Evolutionary conservation across 2,329 filamentous ascomycete genomes (phyloP).

Genomic region (Pyrenochaeta sp.): DNA sequence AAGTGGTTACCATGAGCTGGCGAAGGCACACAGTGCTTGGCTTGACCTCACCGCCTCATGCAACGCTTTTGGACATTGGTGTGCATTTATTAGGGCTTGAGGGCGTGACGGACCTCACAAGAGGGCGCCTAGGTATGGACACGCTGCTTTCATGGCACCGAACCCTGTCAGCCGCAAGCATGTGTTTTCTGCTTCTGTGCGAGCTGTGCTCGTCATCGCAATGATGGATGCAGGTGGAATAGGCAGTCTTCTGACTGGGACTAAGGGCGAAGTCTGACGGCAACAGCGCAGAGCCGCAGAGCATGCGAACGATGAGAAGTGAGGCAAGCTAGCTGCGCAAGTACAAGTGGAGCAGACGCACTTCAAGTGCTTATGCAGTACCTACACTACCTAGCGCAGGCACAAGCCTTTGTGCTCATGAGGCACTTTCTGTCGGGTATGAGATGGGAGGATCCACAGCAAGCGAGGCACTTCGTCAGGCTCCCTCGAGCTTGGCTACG

Average conservation of each 20-base stretch:
- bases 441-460: constrained; percentile 28
- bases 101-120: background rate
- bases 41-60: too few relatives aligned
- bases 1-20: background rate
- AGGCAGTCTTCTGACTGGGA: too few relatives aligned
- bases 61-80: too few relatives aligned
- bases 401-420: constrained; percentile 20
- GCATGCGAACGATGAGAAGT: constrained; percentile 10
- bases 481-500: constrained; percentile 30
- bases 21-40: too few relatives aligned
- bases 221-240: too few relatives aligned
- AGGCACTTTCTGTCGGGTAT: constrained; percentile 29
- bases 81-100: too few relatives aligned
- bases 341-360: constrained; percentile 2
- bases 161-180: background rate
- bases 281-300: constrained; percentile 17
- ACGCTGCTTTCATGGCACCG: background rate
- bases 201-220: too few relatives aligned
- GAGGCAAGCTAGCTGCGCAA: constrained; percentile 24
- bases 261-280: too few relatives aligned
- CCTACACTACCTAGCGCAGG: constrained; percentile 13
- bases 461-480: constrained; percentile 31
- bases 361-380: constrained; percentile 4
- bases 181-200: too few relatives aligned
- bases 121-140: background rate